phyloP scores from a whole-genome alignment of 257 asterid species.

The Gentiana macrophylla region DNA sequence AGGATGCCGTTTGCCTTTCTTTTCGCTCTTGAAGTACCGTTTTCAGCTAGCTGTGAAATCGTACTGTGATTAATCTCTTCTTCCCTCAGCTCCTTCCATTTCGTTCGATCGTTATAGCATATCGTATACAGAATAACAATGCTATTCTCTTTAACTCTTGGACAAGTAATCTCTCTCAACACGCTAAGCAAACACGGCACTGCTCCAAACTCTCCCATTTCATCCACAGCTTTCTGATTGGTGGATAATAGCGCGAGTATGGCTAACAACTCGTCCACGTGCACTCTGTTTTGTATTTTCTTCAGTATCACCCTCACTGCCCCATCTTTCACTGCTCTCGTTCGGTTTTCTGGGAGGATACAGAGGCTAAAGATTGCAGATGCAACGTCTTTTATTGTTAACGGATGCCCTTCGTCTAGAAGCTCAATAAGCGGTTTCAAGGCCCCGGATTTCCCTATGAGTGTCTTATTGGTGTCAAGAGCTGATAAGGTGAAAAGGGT shows the following conservation, averaged over 20 bases:
- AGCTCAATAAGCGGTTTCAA: conserved; percentile 54
- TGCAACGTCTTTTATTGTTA: conserved; percentile 75
- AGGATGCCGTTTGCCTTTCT: conserved; percentile 79
- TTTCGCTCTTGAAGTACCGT: conserved; percentile 79
- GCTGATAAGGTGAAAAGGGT: conserved; percentile 77
- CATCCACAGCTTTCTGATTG: conserved; percentile 55
- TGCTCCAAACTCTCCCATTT: conserved; percentile 54
- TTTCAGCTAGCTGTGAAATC: conserved; percentile 47
- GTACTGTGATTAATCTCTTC: conserved; percentile 52
- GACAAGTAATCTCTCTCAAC: conserved; percentile 47
- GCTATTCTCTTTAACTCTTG: conserved; percentile 62
- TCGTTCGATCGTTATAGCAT: conserved; percentile 51
- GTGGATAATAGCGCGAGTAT: conserved; percentile 76
- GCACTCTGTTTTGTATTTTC: conserved; percentile 35
- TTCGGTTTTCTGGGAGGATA: conserved; percentile 62
- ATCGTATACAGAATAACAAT: conserved; percentile 46
- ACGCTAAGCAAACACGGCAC: conserved; percentile 60
- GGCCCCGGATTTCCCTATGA: conserved; percentile 69
- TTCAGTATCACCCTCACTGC: conserved; percentile 52
- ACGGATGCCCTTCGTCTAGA: conserved; percentile 56
- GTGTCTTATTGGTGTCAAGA: conserved; percentile 64
- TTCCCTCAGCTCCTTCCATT: conserved; percentile 63
- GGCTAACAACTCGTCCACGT: conserved; percentile 61
- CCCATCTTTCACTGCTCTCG: conserved; percentile 67
- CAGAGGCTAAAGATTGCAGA: conserved; percentile 73